Percentiles rank a stretch among this genome's conserved stretches.
phyloP scores from a whole-genome alignment of 2,329 filamentous ascomycete genomes.

The Amesomyces nigricolor region DNA sequence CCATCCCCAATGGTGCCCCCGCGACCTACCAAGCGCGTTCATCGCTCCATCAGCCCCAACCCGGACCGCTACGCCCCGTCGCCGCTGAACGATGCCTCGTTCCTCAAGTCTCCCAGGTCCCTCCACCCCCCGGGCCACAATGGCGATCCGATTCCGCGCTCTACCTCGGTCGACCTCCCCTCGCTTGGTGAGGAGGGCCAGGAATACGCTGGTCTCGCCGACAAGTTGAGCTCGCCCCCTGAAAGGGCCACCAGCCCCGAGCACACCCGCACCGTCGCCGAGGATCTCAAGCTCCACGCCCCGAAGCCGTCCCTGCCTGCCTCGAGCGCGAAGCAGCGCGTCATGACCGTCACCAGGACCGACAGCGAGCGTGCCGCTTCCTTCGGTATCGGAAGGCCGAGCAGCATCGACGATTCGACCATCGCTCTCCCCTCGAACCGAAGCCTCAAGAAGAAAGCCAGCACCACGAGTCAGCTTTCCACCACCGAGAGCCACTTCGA shows the following conservation, averaged over 20 bases:
- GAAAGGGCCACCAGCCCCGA: conserved; percentile 47
- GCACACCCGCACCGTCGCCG: conserved; percentile 71
- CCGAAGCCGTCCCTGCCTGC: conserved; percentile 81
- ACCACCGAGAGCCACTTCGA: conserved; percentile 48
- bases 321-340: conserved; percentile 74
- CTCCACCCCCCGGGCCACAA: conserved; percentile 33
- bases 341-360: conserved; percentile 79
- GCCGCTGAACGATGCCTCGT: conserved; percentile 68
- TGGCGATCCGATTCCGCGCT: conserved; percentile 49
- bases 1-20: conserved; percentile 68
- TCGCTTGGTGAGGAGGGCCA: conserved; percentile 83
- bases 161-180: conserved; percentile 74
- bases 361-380: conserved; percentile 82
- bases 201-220: conserved; percentile 66
- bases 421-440: conserved; percentile 40
- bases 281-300: conserved; percentile 80
- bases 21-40: conserved; percentile 62
- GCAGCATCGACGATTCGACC: conserved; percentile 44
- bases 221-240: conserved; percentile 43
- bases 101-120: conserved; percentile 42
- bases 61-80: conserved; percentile 78
- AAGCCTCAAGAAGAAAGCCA: conserved; percentile 59
- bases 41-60: conserved; percentile 71
- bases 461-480: conserved; percentile 46
- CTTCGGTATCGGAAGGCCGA: conserved; percentile 72